Base-by-base conservation (phyloP, 345 rosid genomes). In the Mangifera indica region DNA sequence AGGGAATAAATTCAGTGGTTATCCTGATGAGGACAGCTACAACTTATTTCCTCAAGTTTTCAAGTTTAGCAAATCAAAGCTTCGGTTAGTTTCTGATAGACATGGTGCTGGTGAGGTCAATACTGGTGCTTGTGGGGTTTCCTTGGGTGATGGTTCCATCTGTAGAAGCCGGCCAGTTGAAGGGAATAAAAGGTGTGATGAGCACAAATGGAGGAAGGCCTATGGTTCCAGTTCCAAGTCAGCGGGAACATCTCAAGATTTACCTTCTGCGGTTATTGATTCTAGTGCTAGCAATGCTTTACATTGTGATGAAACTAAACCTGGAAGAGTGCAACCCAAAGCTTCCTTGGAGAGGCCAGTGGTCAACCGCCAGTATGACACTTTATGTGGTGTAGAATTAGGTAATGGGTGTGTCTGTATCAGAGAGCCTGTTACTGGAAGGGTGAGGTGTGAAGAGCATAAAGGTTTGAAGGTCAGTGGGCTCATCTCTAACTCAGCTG, bases 141-240 rank as follows among this genome's bases (percentile, higher is more conserved):
- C 76, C 71, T 68, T 79, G 72, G 79, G 68, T 63, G 84, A 85
- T 52, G 92, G 88, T 51, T 74, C 77, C 48, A 24, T 70, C 48
- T 91, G 97, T 75, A 66, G n/a, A 64, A 75, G 25, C 67, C 81
- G 73, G 10, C 89, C 91, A 10, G 78, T 81, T n/a, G 70, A 62
- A 63, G 89, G 94, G 60, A 85, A 88, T 80, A 87, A 86, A 76
- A 88, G 97, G 77, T 93, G 98, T 32, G 44, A 78, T 20, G 80
- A 82, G 66, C 96, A 91, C 70, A 88, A 87, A 75, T 90, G 95
- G 51, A 87, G 75, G 85, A 80, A 84, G 83, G 60, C 76, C 68
- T 70, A 54, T 59, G 75, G 77, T 63, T 69, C 69, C 10, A 57
- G 15, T 52, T 61, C 70, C 25, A 22, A 71, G 25, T 40, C 22